Conservation (phyloP, 495 filamentous ascomycete species). For the Xylaria intraflava region DNA sequence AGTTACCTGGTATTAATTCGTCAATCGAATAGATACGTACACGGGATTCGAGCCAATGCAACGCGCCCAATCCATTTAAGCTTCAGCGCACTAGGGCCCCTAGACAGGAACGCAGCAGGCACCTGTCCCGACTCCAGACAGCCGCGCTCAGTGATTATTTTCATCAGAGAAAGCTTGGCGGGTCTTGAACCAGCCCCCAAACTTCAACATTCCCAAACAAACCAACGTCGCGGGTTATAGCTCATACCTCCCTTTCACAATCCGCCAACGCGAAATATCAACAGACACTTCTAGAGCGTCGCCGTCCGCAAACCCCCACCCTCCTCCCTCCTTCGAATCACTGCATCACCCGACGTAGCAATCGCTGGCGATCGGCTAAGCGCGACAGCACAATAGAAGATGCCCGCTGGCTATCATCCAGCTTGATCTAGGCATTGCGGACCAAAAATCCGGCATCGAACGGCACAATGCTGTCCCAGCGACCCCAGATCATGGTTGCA, state of each 20-base stretch:
- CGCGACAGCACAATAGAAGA: constrained; percentile 17
- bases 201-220: not conserved
- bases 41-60: too few relatives aligned
- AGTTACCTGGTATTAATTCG: not conserved
- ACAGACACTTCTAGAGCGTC: not conserved
- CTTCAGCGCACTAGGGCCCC: too few relatives aligned
- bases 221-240: not conserved
- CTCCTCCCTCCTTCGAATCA: too few relatives aligned
- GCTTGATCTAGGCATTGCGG: constrained; percentile 6
- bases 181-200: not conserved
- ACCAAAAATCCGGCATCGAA: not conserved
- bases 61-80: too few relatives aligned
- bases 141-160: constrained; percentile 5
- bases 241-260: not conserved
- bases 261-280: not conserved
- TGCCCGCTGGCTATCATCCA: constrained; percentile 21
- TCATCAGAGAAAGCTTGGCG: not conserved
- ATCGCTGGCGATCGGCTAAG: not conserved
- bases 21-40: not conserved
- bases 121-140: too few relatives aligned
- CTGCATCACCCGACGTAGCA: not conserved
- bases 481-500: constrained; percentile 3
- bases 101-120: too few relatives aligned
- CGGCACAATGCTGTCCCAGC: constrained; percentile 16
- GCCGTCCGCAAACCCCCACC: too few relatives aligned